Base-by-base conservation (phyloP, 345 rosid species). In the Firmiana major region DNA sequence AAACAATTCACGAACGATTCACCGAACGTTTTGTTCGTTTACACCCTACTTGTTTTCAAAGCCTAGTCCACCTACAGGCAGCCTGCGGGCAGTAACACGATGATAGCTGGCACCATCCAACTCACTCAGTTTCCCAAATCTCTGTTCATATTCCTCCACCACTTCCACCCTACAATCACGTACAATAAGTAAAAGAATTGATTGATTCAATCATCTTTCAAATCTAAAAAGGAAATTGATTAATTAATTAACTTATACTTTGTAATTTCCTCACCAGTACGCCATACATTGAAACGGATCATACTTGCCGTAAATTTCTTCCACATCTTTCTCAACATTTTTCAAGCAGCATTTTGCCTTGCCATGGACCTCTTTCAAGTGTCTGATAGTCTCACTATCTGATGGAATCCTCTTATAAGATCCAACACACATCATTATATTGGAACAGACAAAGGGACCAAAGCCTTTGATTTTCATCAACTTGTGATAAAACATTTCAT, bases 341-440 rank as follows among this genome's bases (percentile, higher is more conserved):
- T 7, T 4, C 8, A 0, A 40, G 12, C 19, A 75, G 77, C 81
- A 79, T 16, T 67, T 43, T 76, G 57, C 76, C 51, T 51, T 79
- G 31, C 67, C 78, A 72, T 85, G 75, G 0, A 67, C 73, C 73
- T 46, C 74, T 75, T 66, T 53, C 28, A 89, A 73, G 71, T 77
- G 88, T 13, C 85, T 67, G 36, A 79, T 43, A 11, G 94, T 91
- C 76, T 89, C 88, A 3, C 80, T 75, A 74, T 88, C 94, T 0
- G 70, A 58, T 12, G 94, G 89, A 81, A 88, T 77, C 74, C 77
- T 62, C 7, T 81, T 51, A 43, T 91, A 91, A 77, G 79, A 78
- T 19, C 91, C 88, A 46, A 83, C 57, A 58, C 91, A 91, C 86
- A 82, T 85, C 67, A 88, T 70, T 1, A 89, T 58, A 4, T 75